Conservation (phyloP, 2,329 filamentous ascomycete species). For the Talaromyces verruculosus region DNA sequence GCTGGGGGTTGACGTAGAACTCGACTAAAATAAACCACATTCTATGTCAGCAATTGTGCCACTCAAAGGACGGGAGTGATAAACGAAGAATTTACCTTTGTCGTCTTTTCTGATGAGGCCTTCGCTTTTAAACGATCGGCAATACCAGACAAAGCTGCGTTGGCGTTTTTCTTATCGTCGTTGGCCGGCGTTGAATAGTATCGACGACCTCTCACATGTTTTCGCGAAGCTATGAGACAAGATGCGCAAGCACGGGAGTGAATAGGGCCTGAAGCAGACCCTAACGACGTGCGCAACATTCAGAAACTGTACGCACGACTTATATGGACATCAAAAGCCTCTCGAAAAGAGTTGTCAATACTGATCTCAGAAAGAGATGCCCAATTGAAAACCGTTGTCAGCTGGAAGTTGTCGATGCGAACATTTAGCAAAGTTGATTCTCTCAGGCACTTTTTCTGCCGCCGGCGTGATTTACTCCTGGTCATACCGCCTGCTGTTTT, state of each 20-base stretch:
- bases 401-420: background rate
- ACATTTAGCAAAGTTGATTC: slow-evolving; percentile 9
- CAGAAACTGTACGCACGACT: slow-evolving; percentile 20
- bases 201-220: slow-evolving; percentile 28
- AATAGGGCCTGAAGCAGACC: slow-evolving; percentile 38
- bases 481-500: slow-evolving; percentile 18
- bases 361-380: background rate
- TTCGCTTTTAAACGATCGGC: background rate
- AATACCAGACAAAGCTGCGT: background rate
- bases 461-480: slow-evolving; percentile 19
- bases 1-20: background rate
- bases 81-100: background rate
- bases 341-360: background rate
- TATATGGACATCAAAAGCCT: background rate
- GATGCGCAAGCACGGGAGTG: slow-evolving; percentile 39
- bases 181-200: slow-evolving; percentile 29
- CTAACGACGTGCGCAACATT: slow-evolving; percentile 41
- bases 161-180: slow-evolving; percentile 9
- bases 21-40: background rate
- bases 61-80: background rate
- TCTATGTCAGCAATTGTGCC: background rate
- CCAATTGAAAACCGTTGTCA: background rate
- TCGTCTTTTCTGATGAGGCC: background rate
- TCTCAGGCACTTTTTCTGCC: slow-evolving; percentile 26
- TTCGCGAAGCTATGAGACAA: slow-evolving; percentile 31